Conservation (phyloP, 345 rosid species). For the Citrus medica region DNA sequence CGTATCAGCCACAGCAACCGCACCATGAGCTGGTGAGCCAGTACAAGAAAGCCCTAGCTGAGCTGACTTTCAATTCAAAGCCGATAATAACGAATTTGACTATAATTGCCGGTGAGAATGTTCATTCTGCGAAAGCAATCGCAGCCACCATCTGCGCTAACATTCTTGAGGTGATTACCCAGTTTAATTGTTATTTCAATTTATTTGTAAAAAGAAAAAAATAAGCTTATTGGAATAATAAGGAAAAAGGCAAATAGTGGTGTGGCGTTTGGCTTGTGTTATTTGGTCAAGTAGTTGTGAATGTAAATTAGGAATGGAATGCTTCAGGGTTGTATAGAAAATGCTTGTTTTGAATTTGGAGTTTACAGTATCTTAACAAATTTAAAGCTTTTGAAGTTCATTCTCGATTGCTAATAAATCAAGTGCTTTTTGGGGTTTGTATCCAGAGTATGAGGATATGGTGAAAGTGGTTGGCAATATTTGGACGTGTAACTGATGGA, state of each 20-base stretch:
- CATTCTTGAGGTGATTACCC: constrained; percentile 92
- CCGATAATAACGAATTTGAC: constrained; percentile 96
- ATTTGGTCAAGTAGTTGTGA: constrained; percentile 24
- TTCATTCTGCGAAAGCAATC: constrained; percentile 78
- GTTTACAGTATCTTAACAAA: background rate
- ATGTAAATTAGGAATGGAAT: constrained; percentile 50
- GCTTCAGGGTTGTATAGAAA: constrained; percentile 15
- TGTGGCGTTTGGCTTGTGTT: background rate
- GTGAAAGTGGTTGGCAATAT: background rate
- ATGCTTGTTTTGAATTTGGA: constrained; percentile 1
- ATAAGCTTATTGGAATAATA: background rate
- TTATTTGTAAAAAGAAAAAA: constrained; percentile 25
- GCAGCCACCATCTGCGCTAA: constrained; percentile 75
- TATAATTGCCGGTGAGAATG: constrained; percentile 94
- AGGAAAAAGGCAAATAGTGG: background rate
- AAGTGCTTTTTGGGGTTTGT: background rate
- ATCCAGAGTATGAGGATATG: background rate
- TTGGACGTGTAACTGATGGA: background rate
- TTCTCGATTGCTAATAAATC: background rate
- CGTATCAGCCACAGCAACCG: constrained; percentile 77
- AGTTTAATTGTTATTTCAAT: constrained; percentile 40
- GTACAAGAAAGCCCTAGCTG: constrained; percentile 82
- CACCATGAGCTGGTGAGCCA: constrained; percentile 88
- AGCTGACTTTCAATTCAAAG: constrained; percentile 95
- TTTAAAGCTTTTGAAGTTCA: background rate